Percentiles rank a stretch among this genome's conserved stretches.
These are phyloP conservation scores for Cladobotryum protrusum DNA, from an alignment of 2,329 filamentous ascomycete species.

Conservation along the genomic window DNA sequence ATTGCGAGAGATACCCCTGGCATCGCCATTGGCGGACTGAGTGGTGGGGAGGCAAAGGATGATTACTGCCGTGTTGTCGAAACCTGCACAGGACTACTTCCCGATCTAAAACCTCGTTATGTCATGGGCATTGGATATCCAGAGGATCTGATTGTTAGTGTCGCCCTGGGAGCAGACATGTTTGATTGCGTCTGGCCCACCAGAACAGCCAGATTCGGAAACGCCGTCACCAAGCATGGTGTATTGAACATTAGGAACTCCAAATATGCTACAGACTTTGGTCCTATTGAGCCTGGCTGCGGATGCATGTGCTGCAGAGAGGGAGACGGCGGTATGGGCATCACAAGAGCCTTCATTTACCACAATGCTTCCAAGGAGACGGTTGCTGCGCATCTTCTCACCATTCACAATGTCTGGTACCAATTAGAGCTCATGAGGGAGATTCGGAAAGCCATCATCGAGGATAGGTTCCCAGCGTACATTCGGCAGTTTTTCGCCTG, in stretches of 20 bases:
- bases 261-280: constrained; percentile 71
- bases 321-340: constrained; percentile 64
- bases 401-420: constrained; percentile 94
- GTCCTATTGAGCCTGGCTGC: constrained; percentile 77
- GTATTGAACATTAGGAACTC: constrained; percentile 79
- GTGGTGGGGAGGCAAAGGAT: constrained; percentile 88
- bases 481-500: constrained; percentile 70
- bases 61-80: constrained; percentile 88
- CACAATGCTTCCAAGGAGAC: constrained; percentile 94
- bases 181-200: constrained; percentile 99
- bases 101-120: constrained; percentile 90
- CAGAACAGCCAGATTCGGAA: constrained; percentile 89
- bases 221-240: constrained; percentile 76
- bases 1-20: constrained; percentile 84
- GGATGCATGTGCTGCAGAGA: constrained; percentile 69
- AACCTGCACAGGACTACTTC: constrained; percentile 77
- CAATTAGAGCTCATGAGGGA: constrained; percentile 76
- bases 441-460: constrained; percentile 70
- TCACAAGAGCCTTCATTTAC: constrained; percentile 84
- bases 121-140: constrained; percentile 99
- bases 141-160: constrained; percentile 88
- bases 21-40: constrained; percentile 92
- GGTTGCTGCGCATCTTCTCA: constrained; percentile 75
- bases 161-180: constrained; percentile 95
- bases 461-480: constrained; percentile 74